phyloP scores from a whole-genome alignment of 83 land plant species.

The Thuja plicata region DNA sequence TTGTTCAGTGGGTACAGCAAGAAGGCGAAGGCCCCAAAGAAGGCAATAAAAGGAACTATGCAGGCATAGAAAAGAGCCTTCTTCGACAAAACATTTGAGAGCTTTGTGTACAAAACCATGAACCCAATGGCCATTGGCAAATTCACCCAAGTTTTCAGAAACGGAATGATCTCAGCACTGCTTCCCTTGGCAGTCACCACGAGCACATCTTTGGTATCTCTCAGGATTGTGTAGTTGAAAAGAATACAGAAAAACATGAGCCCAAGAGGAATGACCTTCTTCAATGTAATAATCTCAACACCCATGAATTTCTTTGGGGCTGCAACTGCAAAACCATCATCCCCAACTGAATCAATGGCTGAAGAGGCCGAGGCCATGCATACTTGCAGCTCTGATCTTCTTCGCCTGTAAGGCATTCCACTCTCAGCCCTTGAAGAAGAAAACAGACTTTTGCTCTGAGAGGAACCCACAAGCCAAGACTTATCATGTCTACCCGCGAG shows the following conservation, averaged over 20 bases:
- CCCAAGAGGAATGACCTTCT: conserved; percentile 94
- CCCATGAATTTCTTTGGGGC: conserved; percentile 69
- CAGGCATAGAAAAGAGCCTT: conserved; percentile 91
- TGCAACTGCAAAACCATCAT: conserved; percentile 17
- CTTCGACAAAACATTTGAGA: conserved; percentile 88
- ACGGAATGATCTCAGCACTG: conserved; percentile 99
- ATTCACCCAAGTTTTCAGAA: conserved; percentile 98
- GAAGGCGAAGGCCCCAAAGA: conserved; percentile 94
- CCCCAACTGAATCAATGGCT: conserved; percentile 33
- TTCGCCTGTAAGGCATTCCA: background rate
- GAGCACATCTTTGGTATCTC: conserved; percentile 98
- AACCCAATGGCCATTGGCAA: conserved; percentile 99
- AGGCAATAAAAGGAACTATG: conserved; percentile 90
- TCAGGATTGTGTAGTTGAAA: conserved; percentile 94
- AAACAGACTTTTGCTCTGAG: background rate
- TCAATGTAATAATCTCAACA: conserved; percentile 76
- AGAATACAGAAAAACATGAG: conserved; percentile 98
- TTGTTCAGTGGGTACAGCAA: conserved; percentile 84
- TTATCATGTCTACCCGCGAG: background rate
- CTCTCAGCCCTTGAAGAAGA: background rate
- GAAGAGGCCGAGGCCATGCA: conserved; percentile 40
- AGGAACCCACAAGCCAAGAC: background rate
- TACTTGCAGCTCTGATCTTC: background rate
- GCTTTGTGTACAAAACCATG: conserved; percentile 92
- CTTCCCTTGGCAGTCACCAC: conserved; percentile 99